phyloP scores from a whole-genome alignment of 176 grass and related monocot species.

The Thalia dealbata region DNA sequence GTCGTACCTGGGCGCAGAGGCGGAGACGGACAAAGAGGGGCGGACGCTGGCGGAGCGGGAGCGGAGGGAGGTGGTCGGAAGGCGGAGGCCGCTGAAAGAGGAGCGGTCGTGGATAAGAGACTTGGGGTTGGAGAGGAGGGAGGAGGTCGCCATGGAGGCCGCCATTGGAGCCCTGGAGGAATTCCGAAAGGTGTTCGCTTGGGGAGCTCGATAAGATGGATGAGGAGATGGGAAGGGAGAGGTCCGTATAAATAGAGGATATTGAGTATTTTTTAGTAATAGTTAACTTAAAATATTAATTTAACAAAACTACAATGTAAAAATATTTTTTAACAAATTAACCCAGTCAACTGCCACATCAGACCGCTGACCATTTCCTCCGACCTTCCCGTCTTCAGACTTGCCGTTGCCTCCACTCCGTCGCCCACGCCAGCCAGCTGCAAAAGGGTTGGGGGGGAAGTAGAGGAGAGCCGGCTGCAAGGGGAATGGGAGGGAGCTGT shows the following conservation, averaged over 20 bases:
- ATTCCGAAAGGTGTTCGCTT: neutral
- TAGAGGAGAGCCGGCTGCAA: too few species aligned
- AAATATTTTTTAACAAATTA: too few species aligned
- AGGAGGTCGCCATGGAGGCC: constrained; percentile 14
- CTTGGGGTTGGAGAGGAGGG: constrained; percentile 11
- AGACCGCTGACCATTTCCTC: too few species aligned
- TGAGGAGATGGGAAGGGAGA: neutral
- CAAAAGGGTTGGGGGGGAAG: too few species aligned
- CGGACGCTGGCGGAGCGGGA: neutral
- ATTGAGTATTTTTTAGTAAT: too few species aligned
- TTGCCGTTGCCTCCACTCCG: too few species aligned
- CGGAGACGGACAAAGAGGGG: constrained; percentile 9
- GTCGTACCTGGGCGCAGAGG: constrained; percentile 49
- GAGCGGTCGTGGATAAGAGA: neutral
- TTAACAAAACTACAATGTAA: too few species aligned
- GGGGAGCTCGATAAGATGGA: neutral
- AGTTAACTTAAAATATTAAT: too few species aligned
- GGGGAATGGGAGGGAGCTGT: too few species aligned
- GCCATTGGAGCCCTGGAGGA: neutral
- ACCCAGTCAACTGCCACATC: too few species aligned
- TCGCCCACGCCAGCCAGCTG: too few species aligned
- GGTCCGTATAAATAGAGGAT: neutral
- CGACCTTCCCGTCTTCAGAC: too few species aligned
- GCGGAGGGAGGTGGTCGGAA: neutral
- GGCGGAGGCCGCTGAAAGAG: neutral